phyloP scores from a whole-genome alignment of 345 rosid species.

The Euphorbia pulcherrima region DNA sequence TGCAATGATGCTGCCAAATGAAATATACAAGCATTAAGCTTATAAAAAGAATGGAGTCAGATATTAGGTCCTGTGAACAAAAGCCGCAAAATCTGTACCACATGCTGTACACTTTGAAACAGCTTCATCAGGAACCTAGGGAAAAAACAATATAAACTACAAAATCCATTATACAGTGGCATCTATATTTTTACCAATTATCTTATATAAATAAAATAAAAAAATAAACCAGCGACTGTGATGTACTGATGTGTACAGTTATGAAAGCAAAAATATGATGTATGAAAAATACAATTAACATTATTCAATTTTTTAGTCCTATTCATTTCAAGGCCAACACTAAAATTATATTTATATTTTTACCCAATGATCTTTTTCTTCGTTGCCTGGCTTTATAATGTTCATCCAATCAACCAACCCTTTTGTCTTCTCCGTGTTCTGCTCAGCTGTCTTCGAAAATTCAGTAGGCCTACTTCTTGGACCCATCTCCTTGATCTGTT shows the following conservation, averaged over 20 bases:
- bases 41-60: neutral
- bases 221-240: neutral
- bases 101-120: slow-evolving; percentile 81
- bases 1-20: slow-evolving; percentile 83
- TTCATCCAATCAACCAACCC: slow-evolving; percentile 87
- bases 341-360: slow-evolving; percentile 1
- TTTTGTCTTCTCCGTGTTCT: slow-evolving; percentile 65
- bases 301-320: neutral
- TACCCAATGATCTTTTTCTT: slow-evolving; percentile 98
- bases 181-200: too few species aligned
- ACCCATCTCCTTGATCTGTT: slow-evolving; percentile 94
- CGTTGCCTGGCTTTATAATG: slow-evolving; percentile 78
- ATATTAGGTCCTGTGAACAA: slow-evolving; percentile 46
- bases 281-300: neutral
- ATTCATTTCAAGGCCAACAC: neutral
- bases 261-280: neutral
- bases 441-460: slow-evolving; percentile 50
- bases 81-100: slow-evolving; percentile 85
- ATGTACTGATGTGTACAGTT: too few species aligned
- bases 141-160: neutral
- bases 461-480: slow-evolving; percentile 64
- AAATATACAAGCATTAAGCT: slow-evolving; percentile 1
- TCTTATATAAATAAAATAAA: too few species aligned
- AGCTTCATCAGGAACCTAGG: slow-evolving; percentile 92
- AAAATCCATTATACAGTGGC: neutral